A percentile compares a stretch with the other conserved stretches of the same genome.
phyloP scores from a whole-genome alignment of 2,329 filamentous ascomycete species.

The Botrytis galanthina region DNA sequence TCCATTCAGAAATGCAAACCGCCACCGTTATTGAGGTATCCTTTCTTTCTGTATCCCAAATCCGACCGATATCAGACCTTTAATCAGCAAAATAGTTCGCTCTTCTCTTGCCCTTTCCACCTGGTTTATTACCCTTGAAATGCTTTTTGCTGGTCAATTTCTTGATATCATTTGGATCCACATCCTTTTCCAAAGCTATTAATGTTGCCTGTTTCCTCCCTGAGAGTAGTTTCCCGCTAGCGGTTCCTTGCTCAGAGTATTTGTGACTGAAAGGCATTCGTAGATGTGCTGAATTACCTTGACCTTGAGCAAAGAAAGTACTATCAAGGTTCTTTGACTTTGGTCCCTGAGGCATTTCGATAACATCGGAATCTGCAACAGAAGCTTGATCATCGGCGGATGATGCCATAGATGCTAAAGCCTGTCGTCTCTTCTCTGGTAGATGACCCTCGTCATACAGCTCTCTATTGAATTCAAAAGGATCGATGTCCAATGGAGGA shows the following conservation, averaged over 20 bases:
- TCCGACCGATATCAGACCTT: slow-evolving; percentile 18
- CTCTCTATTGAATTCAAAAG: slow-evolving; percentile 78
- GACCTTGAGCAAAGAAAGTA: slow-evolving; percentile 75
- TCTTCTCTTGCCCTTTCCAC: slow-evolving; percentile 45
- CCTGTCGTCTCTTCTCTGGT: slow-evolving; percentile 73
- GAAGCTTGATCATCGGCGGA: slow-evolving; percentile 41
- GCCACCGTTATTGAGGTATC: slow-evolving; percentile 19
- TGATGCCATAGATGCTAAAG: slow-evolving; percentile 48
- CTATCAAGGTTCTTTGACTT: slow-evolving; percentile 81
- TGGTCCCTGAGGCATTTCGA: slow-evolving; percentile 56
- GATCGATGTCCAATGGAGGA: slow-evolving; percentile 71
- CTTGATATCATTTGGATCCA: slow-evolving; percentile 77
- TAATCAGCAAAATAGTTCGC: slow-evolving; percentile 40
- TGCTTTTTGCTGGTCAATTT: slow-evolving; percentile 79
- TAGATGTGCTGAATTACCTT: slow-evolving; percentile 63
- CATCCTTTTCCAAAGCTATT: slow-evolving; percentile 76
- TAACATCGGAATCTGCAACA: slow-evolving; percentile 48
- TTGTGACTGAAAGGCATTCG: slow-evolving; percentile 85
- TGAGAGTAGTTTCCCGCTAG: slow-evolving; percentile 65
- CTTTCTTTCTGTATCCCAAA: slow-evolving; percentile 18
- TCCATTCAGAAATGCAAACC: slow-evolving; percentile 10
- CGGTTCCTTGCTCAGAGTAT: slow-evolving; percentile 75
- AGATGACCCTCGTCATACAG: slow-evolving; percentile 83
- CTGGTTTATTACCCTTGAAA: slow-evolving; percentile 74
- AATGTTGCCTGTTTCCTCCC: slow-evolving; percentile 81